Conservation (phyloP, 2,329 filamentous ascomycete species). For the Cladosporium cucumerinum region DNA sequence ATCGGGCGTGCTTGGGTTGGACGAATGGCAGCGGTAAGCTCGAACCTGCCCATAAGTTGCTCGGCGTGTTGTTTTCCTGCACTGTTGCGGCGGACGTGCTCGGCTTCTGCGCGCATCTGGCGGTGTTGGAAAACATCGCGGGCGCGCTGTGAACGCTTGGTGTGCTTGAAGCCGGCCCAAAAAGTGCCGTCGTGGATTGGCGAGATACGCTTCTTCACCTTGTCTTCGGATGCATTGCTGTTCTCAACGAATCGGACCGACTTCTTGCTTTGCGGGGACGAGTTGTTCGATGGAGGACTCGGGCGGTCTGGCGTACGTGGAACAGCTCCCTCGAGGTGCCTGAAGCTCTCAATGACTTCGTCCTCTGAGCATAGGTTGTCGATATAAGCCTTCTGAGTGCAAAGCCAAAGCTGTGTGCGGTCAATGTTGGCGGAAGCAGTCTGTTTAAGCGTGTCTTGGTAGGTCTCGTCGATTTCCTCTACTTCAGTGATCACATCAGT, state of each 20-base stretch:
- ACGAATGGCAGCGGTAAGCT: constrained; percentile 56
- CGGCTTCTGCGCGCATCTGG: constrained; percentile 78
- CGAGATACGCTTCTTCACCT: constrained; percentile 30
- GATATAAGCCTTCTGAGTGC: constrained; percentile 71
- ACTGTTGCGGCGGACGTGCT: constrained; percentile 78
- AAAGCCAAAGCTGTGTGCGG: constrained; percentile 81
- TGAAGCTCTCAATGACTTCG: constrained; percentile 29
- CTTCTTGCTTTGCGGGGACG: constrained; percentile 58
- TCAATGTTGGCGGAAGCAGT: constrained; percentile 71
- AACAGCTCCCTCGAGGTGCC: constrained; percentile 28
- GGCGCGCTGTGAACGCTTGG: constrained; percentile 58
- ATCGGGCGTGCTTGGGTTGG: constrained; percentile 44
- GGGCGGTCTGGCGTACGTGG: constrained; percentile 31
- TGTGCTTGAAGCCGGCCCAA: constrained; percentile 66
- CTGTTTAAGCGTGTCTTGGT: constrained; percentile 69
- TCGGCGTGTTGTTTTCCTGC: constrained; percentile 70
- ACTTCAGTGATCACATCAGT: constrained; percentile 37
- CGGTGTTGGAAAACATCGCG: constrained; percentile 82
- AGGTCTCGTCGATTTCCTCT: constrained; percentile 62
- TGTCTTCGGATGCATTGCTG: constrained; percentile 18
- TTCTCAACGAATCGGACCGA: constrained; percentile 62
- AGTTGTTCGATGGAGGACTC: constrained; percentile 22
- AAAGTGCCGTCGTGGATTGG: constrained; percentile 58
- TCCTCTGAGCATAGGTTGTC: constrained; percentile 32
- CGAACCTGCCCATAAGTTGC: constrained; percentile 80